phyloP scores from a whole-genome alignment of 2,329 filamentous ascomycete species.

The Fusarium sp. region DNA sequence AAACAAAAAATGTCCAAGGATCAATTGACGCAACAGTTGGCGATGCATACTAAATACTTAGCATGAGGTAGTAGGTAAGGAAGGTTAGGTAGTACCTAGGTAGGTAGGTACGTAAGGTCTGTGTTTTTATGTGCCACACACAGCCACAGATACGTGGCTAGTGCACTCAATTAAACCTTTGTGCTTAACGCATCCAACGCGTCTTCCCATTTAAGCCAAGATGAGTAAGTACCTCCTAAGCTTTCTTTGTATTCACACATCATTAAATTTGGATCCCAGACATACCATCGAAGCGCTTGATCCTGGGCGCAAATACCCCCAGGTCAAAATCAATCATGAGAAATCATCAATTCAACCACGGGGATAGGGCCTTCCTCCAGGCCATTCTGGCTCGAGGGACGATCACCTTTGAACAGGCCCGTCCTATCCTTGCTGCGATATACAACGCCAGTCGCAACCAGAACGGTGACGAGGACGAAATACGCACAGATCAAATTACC shows the following conservation, averaged over 20 bases:
- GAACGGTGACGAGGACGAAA: conserved; percentile 50
- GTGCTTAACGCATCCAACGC: conserved; percentile 38
- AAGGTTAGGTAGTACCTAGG: too few relatives aligned
- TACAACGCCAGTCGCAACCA: conserved; percentile 66
- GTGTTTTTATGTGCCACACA: not conserved
- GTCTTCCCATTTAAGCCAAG: conserved; percentile 11
- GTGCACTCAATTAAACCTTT: conserved; percentile 31
- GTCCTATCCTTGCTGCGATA: conserved; percentile 81
- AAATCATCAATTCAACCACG: conserved; percentile 64
- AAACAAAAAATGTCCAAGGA: too few relatives aligned
- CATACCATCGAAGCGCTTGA: not conserved
- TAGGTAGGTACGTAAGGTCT: too few relatives aligned
- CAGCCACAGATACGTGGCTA: conserved; percentile 10
- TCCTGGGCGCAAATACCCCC: conserved; percentile 36
- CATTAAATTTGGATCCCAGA: not conserved
- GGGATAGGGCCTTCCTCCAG: conserved; percentile 90
- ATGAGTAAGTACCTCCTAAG: not conserved
- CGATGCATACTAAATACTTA: too few relatives aligned
- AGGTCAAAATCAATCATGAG: conserved; percentile 42
- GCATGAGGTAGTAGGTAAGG: too few relatives aligned
- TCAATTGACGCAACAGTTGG: too few relatives aligned
- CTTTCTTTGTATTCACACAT: conserved; percentile 2
- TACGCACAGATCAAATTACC: conserved; percentile 73
- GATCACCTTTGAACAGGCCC: conserved; percentile 80
- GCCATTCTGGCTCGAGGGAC: conserved; percentile 83